These are phyloP conservation scores for Podospora comata DNA, from an alignment of 495 filamentous ascomycete species.

Conservation along the genomic window DNA sequence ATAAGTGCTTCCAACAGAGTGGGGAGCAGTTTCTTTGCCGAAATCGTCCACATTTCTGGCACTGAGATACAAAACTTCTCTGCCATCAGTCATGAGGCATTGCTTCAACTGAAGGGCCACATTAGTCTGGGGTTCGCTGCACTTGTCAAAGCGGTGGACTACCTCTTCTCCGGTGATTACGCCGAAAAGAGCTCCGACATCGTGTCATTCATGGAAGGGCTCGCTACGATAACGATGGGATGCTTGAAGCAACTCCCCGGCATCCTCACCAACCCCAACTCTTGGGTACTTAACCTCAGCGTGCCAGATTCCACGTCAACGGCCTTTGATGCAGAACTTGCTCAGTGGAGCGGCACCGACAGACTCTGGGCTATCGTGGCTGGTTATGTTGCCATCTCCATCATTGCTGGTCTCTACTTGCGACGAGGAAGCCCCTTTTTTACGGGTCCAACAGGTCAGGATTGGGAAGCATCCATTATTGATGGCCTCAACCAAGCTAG, in stretches of 20 bases:
- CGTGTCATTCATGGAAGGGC: conserved; percentile 12
- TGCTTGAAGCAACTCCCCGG: conserved; percentile 18
- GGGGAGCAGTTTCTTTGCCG: conserved; percentile 36
- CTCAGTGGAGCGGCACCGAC: conserved; percentile 74
- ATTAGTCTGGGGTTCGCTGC: conserved; percentile 29
- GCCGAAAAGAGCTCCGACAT: conserved; percentile 24
- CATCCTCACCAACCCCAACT: conserved; percentile 30
- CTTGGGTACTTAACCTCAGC: conserved; percentile 52
- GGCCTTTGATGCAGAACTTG: conserved; percentile 58
- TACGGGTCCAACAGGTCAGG: conserved; percentile 60
- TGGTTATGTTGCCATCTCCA: conserved; percentile 73
- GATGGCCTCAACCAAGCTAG: conserved; percentile 88
- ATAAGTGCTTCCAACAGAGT: conserved; percentile 37
- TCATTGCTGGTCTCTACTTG: conserved; percentile 75
- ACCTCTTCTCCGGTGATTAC: conserved; percentile 36
- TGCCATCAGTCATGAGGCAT: conserved; percentile 46
- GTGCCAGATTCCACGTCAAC: conserved; percentile 34
- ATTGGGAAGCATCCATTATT: conserved; percentile 73
- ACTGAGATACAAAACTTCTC: conserved; percentile 49
- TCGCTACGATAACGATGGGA: conserved; percentile 16
- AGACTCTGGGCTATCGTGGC: conserved; percentile 73
- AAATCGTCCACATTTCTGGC: conserved; percentile 38
- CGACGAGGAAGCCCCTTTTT: conserved; percentile 63
- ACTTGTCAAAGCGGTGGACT: conserved; percentile 26
- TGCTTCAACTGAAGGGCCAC: conserved; percentile 37